These are phyloP conservation scores for Leishmania arabica DNA, from an alignment of 208 protist genomes.

Conservation along the genomic window DNA sequence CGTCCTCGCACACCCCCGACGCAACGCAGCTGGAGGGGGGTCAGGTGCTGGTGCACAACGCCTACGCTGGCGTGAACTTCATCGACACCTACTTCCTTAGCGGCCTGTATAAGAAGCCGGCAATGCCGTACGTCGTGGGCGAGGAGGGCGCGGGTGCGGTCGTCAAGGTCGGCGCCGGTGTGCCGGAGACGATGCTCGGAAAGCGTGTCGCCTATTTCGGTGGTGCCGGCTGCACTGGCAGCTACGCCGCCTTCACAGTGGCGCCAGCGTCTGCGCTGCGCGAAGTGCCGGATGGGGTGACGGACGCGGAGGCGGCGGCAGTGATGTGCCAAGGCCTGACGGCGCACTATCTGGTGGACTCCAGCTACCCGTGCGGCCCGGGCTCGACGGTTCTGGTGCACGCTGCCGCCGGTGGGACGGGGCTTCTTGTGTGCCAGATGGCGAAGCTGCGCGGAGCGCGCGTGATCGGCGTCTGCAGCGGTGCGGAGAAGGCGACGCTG, in stretches of 20 bases:
- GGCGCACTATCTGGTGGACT: slow-evolving; percentile 84
- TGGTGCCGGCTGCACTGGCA: slow-evolving; percentile 28
- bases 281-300: slow-evolving; percentile 56
- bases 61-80: slow-evolving; percentile 90
- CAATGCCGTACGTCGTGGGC: slow-evolving; percentile 73
- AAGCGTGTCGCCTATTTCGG: slow-evolving; percentile 78
- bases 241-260: slow-evolving; percentile 73
- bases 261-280: slow-evolving; percentile 17
- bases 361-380: slow-evolving; percentile 52
- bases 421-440: slow-evolving; percentile 89
- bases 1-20: slow-evolving; percentile 13
- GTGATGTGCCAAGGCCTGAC: slow-evolving; percentile 86
- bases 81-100: slow-evolving; percentile 92
- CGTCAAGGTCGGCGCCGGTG: slow-evolving; percentile 35
- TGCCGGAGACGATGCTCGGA: slow-evolving; percentile 36
- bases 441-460: slow-evolving; percentile 88
- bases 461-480: slow-evolving; percentile 90
- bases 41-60: slow-evolving; percentile 54
- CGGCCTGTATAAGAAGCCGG: slow-evolving; percentile 76
- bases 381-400: slow-evolving; percentile 79
- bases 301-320: slow-evolving; percentile 53
- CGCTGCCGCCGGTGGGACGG: slow-evolving; percentile 87
- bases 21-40: slow-evolving; percentile 5
- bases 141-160: slow-evolving; percentile 80
- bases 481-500: slow-evolving; percentile 67